phyloP scores from a whole-genome alignment of 2,329 filamentous ascomycete genomes.

The Fonsecaea nubica region DNA sequence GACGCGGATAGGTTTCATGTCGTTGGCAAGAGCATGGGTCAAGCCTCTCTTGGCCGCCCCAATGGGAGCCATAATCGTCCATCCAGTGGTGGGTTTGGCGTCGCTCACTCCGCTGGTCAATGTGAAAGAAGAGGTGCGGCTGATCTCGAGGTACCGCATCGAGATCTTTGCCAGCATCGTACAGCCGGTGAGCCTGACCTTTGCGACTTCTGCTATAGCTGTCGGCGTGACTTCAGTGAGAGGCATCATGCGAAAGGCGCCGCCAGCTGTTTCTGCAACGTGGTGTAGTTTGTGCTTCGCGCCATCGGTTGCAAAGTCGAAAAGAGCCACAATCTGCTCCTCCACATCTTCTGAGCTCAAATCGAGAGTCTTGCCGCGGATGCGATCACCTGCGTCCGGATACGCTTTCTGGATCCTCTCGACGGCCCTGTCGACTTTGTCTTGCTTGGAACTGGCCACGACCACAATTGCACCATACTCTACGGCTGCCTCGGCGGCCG shows the following conservation, averaged over 20 bases:
- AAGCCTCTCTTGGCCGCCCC: conserved; percentile 45
- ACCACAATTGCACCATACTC: conserved; percentile 58
- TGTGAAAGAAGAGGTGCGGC: conserved; percentile 47
- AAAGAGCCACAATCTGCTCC: conserved; percentile 50
- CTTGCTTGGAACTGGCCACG: conserved; percentile 53
- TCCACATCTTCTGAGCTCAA: conserved; percentile 54
- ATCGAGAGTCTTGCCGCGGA: conserved; percentile 54
- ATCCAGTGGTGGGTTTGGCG: conserved; percentile 46
- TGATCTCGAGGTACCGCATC: conserved; percentile 44
- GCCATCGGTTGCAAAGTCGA: conserved; percentile 47
- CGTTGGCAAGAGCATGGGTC: conserved; percentile 49
- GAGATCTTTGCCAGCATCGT: conserved; percentile 52
- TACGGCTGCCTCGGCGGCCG: conserved; percentile 58
- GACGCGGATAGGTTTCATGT: conserved; percentile 52
- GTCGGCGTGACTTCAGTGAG: conserved; percentile 43
- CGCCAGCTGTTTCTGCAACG: conserved; percentile 60
- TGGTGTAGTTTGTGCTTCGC: conserved; percentile 54
- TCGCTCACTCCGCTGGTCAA: conserved; percentile 50
- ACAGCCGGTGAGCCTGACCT: conserved; percentile 47
- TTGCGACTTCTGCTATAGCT: conserved; percentile 36
- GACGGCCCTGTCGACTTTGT: conserved; percentile 50
- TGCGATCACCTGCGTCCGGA: conserved; percentile 42
- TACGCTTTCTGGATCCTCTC: conserved; percentile 51
- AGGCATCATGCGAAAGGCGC: conserved; percentile 39
- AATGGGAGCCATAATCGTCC: conserved; percentile 43